These are phyloP conservation scores for Cercospora berteroae DNA, from an alignment of 2,329 filamentous ascomycete species.

Conservation along the genomic window DNA sequence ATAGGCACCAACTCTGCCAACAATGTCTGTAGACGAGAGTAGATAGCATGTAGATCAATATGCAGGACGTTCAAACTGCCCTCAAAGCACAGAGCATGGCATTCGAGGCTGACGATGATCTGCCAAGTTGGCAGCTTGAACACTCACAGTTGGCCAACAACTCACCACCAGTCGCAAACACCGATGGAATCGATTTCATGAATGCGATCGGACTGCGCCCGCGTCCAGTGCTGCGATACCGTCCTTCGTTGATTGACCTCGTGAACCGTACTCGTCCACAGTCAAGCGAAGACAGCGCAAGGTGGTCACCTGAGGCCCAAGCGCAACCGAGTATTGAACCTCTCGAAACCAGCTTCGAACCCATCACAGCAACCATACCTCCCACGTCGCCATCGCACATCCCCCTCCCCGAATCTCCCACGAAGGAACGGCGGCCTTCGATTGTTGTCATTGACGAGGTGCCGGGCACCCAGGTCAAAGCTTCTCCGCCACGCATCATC, in stretches of 20 bases:
- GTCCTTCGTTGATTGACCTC: constrained; percentile 63
- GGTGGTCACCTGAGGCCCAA: constrained; percentile 5
- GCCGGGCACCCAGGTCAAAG: constrained; percentile 16
- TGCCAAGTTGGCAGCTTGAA: not conserved
- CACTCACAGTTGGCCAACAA: not conserved
- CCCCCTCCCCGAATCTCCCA: constrained; percentile 25
- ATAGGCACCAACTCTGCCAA: not conserved
- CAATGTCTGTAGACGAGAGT: not conserved
- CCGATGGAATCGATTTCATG: not conserved
- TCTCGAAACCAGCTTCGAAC: constrained; percentile 1
- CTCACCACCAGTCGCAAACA: not conserved
- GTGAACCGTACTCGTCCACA: constrained; percentile 48
- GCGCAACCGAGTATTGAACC: constrained; percentile 6
- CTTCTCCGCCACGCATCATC: constrained; percentile 9
- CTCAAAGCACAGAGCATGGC: not conserved
- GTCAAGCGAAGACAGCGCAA: constrained; percentile 16
- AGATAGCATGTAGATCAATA: not conserved
- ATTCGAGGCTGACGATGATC: not conserved
- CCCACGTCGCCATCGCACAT: constrained; percentile 20
- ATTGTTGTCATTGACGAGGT: constrained; percentile 9
- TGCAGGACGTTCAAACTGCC: not conserved
- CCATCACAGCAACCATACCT: constrained; percentile 18
- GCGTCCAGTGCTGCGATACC: not conserved
- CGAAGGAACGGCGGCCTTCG: constrained; percentile 12
- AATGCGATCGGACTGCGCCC: constrained; percentile 3